Evolutionary conservation across 208 protist species (phyloP).

Genomic region (Porcisia deanei): DNA sequence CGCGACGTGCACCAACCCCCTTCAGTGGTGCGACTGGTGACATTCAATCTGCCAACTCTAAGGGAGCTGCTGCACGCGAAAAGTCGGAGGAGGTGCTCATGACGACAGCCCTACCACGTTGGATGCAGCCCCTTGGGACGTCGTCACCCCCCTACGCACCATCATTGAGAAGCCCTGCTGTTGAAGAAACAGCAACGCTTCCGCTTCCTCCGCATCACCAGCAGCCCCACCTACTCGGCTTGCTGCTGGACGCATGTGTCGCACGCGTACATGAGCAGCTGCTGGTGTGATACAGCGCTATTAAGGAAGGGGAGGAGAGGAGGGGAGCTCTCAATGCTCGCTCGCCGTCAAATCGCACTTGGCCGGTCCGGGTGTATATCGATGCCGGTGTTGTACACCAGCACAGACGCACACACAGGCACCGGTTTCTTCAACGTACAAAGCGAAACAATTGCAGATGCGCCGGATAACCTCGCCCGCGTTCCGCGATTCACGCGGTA

Average conservation of each 20-base stretch:
- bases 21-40: neutral
- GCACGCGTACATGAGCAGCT: constrained; percentile 12
- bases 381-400: too few relatives aligned
- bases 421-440: too few relatives aligned
- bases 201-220: neutral
- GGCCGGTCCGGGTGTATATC: too few relatives aligned
- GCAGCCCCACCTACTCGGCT: neutral
- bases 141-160: neutral
- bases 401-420: too few relatives aligned
- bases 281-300: neutral
- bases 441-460: too few relatives aligned
- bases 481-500: neutral
- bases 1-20: neutral
- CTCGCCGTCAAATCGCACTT: too few relatives aligned
- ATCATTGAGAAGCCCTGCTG: neutral
- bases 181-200: neutral
- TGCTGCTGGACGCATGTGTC: constrained; percentile 24
- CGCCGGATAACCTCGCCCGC: too few relatives aligned
- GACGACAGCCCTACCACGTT: constrained; percentile 1
- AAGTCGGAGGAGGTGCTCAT: neutral
- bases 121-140: neutral
- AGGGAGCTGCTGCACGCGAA: neutral
- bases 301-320: neutral
- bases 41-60: neutral
- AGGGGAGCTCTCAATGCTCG: too few relatives aligned